Evolutionary conservation across 768 basidiomycete genomes (phyloP), one percentile per base, ranked within the genome.

Genomic region (Macrolepiota dolichaula): DNA sequence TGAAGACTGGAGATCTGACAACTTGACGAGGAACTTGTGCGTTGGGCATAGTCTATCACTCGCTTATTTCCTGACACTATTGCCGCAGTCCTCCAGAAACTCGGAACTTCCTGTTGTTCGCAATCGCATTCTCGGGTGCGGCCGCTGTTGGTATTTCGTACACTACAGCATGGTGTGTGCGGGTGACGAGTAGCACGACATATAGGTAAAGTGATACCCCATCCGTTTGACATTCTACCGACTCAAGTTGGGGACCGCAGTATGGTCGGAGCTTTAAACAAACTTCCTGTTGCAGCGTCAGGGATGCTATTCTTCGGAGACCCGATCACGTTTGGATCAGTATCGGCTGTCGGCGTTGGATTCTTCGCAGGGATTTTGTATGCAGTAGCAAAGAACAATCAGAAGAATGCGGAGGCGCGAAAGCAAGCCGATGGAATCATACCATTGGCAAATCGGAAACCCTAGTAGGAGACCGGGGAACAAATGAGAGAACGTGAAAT

Each of bases 301-400:
- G 97, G 97, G 24, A 93, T 99, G 89, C 73, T 99, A 62, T 97
- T 97, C 77, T 97, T 97, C 71, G 94, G 94, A 46, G 96, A 99
- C 72, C 76, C 87, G 25, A 88, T 93, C 49, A 97, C 93, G 7
- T 70, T 88, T 54, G 92, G 95, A 47, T 96, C 93, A 17, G 89
- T 98, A 52, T 89, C 91, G 11, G 94, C 95, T 36, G 86, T 99
- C 57, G 75, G 80, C 1, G 83, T 92, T 49, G 97, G 97, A 2
- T 98, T 98, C 75, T 83, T 96, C 69, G 92, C 96, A 38, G 96
- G 96, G 17, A 68, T 97, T 53, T 78, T 97, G 62, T 98, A 98
- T 72, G 93, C 96, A 12, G 80, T 96, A 15, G 96, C 96, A 57
- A 98, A 97, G 80, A 94, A 88, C 72, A 92, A 93, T 70, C 94